Evolutionary conservation across 2,329 filamentous ascomycete genomes (phyloP).

Genomic region (Calcarisporium arbuscula): DNA sequence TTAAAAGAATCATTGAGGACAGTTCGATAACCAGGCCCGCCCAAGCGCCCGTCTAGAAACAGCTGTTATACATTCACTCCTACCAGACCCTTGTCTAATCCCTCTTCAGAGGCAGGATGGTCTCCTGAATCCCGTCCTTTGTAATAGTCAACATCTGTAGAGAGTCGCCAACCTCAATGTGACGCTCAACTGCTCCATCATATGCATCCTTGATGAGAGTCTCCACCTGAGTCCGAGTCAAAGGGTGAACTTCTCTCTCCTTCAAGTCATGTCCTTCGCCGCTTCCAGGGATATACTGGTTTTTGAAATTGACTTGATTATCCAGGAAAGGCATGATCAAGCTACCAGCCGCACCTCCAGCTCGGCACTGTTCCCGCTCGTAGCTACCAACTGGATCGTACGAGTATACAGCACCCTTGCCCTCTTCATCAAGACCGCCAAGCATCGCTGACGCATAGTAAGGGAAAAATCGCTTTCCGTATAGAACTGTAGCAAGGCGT

Average conservation of each 20-base stretch:
- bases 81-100: slow-evolving; percentile 50
- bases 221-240: slow-evolving; percentile 70
- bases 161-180: slow-evolving; percentile 97
- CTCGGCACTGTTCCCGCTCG: slow-evolving; percentile 92
- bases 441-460: slow-evolving; percentile 97
- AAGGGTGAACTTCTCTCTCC: slow-evolving; percentile 62
- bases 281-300: slow-evolving; percentile 87
- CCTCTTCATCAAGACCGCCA: slow-evolving; percentile 89
- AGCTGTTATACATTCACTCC: slow-evolving; percentile 25
- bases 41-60: slow-evolving; percentile 4
- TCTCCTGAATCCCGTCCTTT: slow-evolving; percentile 80
- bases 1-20: too few relatives aligned
- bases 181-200: slow-evolving; percentile 94
- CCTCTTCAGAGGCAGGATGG: slow-evolving; percentile 77
- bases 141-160: slow-evolving; percentile 95
- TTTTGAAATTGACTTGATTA: slow-evolving; percentile 99
- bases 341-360: slow-evolving; percentile 84
- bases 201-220: slow-evolving; percentile 94
- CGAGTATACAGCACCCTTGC: slow-evolving; percentile 88
- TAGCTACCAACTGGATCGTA: slow-evolving; percentile 98
- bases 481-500: slow-evolving; percentile 89
- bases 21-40: too few relatives aligned
- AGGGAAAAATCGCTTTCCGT: slow-evolving; percentile 97
- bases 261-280: slow-evolving; percentile 75
- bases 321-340: slow-evolving; percentile 99